phyloP scores from a whole-genome alignment of 148 eudicot species.

The Vaccinium darrowii region DNA sequence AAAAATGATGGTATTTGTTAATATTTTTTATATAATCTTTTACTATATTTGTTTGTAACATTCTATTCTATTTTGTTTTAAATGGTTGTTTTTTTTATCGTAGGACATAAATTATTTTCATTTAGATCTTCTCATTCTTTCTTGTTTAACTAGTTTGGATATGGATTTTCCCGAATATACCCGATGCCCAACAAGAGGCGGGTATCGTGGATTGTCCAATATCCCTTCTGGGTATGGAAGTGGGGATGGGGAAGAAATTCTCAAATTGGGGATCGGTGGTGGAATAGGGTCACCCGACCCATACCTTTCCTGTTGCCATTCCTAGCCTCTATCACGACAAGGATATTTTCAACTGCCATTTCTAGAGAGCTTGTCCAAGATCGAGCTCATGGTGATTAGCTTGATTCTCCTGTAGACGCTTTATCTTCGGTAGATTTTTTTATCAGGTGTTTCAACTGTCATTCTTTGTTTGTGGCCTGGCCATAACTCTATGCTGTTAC shows the following conservation, averaged over 20 bases:
- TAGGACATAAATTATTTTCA: neutral
- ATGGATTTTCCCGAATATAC: neutral
- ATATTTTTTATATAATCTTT: neutral
- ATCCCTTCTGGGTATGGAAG: neutral
- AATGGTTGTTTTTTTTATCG: neutral
- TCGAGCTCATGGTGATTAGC: neutral
- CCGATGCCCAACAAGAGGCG: neutral
- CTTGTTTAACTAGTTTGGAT: neutral
- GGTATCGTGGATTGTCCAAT: neutral
- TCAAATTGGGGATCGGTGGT: neutral
- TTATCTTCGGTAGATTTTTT: neutral
- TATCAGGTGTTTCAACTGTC: neutral
- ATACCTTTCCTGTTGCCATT: neutral
- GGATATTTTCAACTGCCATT: neutral
- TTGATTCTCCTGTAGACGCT: neutral
- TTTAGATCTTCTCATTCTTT: neutral
- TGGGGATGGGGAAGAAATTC: neutral
- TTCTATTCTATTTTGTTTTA: neutral
- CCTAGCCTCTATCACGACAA: neutral
- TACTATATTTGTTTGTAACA: neutral
- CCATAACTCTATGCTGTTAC: neutral
- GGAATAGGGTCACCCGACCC: neutral
- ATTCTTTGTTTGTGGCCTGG: constrained; percentile 6
- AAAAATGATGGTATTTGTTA: neutral
- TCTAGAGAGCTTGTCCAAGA: neutral